These are phyloP conservation scores for Tuber brumale DNA, from an alignment of 495 filamentous ascomycete genomes.

Conservation along the genomic window DNA sequence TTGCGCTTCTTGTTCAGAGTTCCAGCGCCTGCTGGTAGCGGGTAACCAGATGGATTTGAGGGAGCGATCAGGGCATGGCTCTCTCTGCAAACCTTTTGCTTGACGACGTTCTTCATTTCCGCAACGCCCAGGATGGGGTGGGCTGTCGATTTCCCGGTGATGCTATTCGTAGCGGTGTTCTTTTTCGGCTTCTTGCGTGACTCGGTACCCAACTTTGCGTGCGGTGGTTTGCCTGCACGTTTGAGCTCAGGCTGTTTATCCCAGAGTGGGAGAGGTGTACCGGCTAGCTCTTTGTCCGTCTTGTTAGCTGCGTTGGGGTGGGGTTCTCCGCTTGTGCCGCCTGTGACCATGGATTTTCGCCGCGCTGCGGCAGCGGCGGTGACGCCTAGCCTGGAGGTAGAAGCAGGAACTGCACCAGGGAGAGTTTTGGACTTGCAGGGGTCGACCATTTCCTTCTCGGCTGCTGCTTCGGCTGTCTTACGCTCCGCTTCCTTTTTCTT, in stretches of 20 bases:
- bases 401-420: conserved; percentile 52
- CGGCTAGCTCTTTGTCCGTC: conserved; percentile 14
- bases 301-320: conserved; percentile 12
- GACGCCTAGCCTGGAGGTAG: conserved; percentile 65
- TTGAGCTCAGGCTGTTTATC: conserved; percentile 70
- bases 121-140: conserved; percentile 23
- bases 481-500: too few species aligned
- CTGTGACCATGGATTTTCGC: conserved; percentile 42
- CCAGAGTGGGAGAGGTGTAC: conserved; percentile 44
- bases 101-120: conserved; percentile 46
- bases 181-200: conserved; percentile 82
- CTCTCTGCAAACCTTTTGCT: conserved; percentile 42
- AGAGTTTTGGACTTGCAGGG: conserved; percentile 40
- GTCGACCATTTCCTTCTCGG: conserved; percentile 38
- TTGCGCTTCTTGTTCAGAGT: conserved; percentile 44
- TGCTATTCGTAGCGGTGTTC: conserved; percentile 46
- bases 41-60: conserved; percentile 41
- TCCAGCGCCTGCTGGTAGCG: conserved; percentile 46
- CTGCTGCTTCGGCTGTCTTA: conserved; percentile 46
- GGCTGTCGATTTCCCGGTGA: conserved; percentile 23
- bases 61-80: conserved; percentile 45
- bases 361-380: conserved; percentile 45
- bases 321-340: not conserved
- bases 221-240: conserved; percentile 75
- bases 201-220: conserved; percentile 74